Evolutionary conservation across 148 eudicot species (phyloP).

Genomic region (Rhododendron vialii): DNA sequence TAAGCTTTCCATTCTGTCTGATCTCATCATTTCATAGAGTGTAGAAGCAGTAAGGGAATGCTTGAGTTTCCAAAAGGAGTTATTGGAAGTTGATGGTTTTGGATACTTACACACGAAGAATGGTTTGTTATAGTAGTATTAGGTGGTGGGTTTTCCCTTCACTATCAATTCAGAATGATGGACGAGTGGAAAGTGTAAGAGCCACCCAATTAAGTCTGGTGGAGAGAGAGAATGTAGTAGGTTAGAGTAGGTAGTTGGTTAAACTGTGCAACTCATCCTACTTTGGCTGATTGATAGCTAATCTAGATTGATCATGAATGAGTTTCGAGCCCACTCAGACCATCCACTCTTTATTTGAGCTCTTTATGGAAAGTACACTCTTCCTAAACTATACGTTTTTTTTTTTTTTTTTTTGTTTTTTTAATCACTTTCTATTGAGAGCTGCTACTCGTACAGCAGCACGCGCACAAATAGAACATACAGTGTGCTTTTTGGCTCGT

Average conservation of each 20-base stretch:
- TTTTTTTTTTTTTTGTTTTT: too few relatives aligned
- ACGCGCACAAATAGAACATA: rapidly evolving
- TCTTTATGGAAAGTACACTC: not conserved
- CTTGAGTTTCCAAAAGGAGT: not conserved
- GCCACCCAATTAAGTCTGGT: conserved; percentile 39
- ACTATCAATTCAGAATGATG: conserved; percentile 44
- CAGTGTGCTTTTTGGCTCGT: too few relatives aligned
- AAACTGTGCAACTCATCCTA: conserved; percentile 73
- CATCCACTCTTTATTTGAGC: too few relatives aligned
- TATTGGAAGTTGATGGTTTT: not conserved
- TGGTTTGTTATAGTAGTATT: conserved; percentile 4
- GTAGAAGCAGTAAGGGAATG: not conserved
- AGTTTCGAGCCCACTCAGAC: conserved; percentile 23
- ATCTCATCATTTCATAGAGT: conserved; percentile 37
- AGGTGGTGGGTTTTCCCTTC: conserved; percentile 29
- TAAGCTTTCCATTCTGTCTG: conserved; percentile 38
- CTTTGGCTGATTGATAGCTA: conserved; percentile 30
- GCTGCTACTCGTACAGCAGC: too few relatives aligned
- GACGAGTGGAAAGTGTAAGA: conserved; percentile 27
- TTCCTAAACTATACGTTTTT: not conserved
- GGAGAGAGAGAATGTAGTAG: conserved; percentile 29
- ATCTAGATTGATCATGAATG: conserved; percentile 9
- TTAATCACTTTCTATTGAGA: too few relatives aligned
- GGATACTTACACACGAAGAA: not conserved
- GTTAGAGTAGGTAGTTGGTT: conserved; percentile 56